Percentiles rank a stretch among this genome's conserved stretches.
These are phyloP conservation scores for Amaranthus tricolor DNA, from an alignment of 179 eudicot genomes.

Conservation along the genomic window DNA sequence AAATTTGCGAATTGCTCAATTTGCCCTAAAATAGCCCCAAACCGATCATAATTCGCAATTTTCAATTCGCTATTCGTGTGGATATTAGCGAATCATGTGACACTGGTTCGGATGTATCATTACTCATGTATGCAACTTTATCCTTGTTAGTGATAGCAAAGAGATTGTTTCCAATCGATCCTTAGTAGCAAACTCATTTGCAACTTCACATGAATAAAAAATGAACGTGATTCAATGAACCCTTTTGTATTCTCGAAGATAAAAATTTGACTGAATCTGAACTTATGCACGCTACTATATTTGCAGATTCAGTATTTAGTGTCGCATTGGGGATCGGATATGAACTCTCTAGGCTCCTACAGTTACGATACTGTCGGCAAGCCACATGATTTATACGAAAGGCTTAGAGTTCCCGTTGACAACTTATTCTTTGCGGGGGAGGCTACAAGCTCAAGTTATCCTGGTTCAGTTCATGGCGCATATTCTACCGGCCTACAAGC, in stretches of 20 bases:
- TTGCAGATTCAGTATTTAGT: conserved; percentile 86
- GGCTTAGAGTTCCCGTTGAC: conserved; percentile 80
- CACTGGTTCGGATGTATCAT: no score
- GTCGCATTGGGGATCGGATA: conserved; percentile 85
- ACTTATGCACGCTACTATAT: background rate
- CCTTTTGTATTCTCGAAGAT: background rate
- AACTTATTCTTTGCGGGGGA: conserved; percentile 97
- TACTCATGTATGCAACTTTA: no score
- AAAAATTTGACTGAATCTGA: background rate
- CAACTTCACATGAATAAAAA: background rate
- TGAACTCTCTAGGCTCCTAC: conserved; percentile 85
- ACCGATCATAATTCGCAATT: no score
- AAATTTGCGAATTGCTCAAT: no score
- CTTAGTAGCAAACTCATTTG: no score
- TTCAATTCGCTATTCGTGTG: no score
- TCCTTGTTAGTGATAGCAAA: no score
- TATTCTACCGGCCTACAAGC: conserved; percentile 89
- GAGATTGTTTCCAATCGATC: no score
- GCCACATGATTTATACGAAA: conserved; percentile 85
- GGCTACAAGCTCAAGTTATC: conserved; percentile 74
- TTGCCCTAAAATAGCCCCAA: no score
- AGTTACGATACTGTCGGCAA: conserved; percentile 83
- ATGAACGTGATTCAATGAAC: no score
- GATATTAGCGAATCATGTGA: no score
- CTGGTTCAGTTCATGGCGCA: conserved; percentile 95